Base-by-base conservation (phyloP, 345 rosid genomes). In the Brassica carinata region DNA sequence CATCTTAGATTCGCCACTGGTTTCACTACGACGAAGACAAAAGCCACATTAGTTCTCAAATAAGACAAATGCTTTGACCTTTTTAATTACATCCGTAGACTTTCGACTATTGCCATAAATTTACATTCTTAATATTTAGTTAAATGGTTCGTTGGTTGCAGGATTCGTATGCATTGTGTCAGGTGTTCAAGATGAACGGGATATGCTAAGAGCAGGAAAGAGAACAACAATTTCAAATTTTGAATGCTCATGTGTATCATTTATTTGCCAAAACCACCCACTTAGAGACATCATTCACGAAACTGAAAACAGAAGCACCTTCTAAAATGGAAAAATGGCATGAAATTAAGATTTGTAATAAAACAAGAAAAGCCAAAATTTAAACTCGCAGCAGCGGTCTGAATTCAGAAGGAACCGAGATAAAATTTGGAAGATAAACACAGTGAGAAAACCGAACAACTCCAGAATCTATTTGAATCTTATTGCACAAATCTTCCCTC, bases 181-280 rank as follows among this genome's bases (percentile, higher is more conserved):
- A 97, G 2, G 97, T 94, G 31, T 94, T 94, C 90, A 94, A 94
- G 88, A 94, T 92, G 77, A 92, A 94, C 67, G 97, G 92, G 31
- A 87, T 88, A 67, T 89, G 91, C 82, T 58, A 89, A 1, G 97
- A 94, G 77, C 61, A 72, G 9, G 97, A 94, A 84, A 88, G 91
- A 17, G 90, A 82, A 64, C 81, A 85, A 36, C 88, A 82, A 53
- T 69, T 69, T 51, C 79, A 80, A 19, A 19, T 19, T 19, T 19
- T 19, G 23, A 19, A 19, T 1, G 23, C 23, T 19, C 23, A 19
- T 19, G 23, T 19, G 23, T 19, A 7, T 7, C 7, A 36, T 36
- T 36, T 36, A 1, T 36, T 36, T 19, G 9, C 40, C 40, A 36
- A 36, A 36, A 7, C 40, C 7, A 36, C 40, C 23, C 45, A 8